These are phyloP conservation scores for Metarhizium robertsii DNA, from an alignment of 2,329 filamentous ascomycete species.

Conservation along the genomic window DNA sequence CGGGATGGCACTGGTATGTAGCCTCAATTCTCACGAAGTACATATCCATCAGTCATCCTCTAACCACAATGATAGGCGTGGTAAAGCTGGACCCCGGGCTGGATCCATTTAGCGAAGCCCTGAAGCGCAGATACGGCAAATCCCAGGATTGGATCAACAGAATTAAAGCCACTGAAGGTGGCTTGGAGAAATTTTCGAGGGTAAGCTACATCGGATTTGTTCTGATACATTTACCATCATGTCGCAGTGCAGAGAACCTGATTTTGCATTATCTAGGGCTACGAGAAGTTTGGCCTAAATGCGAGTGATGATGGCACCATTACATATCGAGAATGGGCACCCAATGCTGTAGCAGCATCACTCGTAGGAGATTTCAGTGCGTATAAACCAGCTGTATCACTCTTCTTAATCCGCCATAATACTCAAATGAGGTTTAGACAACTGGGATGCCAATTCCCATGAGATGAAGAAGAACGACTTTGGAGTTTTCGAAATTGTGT, in stretches of 20 bases:
- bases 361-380: slow-evolving; percentile 91
- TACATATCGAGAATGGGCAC: slow-evolving; percentile 91
- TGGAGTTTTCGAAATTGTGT: slow-evolving; percentile 75
- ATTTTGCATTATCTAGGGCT: slow-evolving; percentile 48
- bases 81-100: slow-evolving; percentile 84
- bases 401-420: too few species aligned
- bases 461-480: slow-evolving; percentile 80
- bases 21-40: neutral
- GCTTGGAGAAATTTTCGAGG: slow-evolving; percentile 83
- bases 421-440: slow-evolving; percentile 46
- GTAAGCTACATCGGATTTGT: slow-evolving; percentile 32
- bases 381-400: slow-evolving; percentile 18
- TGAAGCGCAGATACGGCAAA: slow-evolving; percentile 68
- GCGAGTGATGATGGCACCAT: slow-evolving; percentile 77
- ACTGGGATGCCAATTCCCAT: slow-evolving; percentile 75
- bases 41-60: slow-evolving; percentile 2
- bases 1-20: slow-evolving; percentile 63
- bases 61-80: slow-evolving; percentile 52
- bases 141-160: slow-evolving; percentile 79
- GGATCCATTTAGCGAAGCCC: slow-evolving; percentile 67
- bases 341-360: slow-evolving; percentile 75
- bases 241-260: neutral
- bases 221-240: neutral
- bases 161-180: slow-evolving; percentile 77
- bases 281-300: slow-evolving; percentile 79